Evolutionary conservation across 2,329 filamentous ascomycete species (phyloP).

Genomic region (Fusarium mexicanum): DNA sequence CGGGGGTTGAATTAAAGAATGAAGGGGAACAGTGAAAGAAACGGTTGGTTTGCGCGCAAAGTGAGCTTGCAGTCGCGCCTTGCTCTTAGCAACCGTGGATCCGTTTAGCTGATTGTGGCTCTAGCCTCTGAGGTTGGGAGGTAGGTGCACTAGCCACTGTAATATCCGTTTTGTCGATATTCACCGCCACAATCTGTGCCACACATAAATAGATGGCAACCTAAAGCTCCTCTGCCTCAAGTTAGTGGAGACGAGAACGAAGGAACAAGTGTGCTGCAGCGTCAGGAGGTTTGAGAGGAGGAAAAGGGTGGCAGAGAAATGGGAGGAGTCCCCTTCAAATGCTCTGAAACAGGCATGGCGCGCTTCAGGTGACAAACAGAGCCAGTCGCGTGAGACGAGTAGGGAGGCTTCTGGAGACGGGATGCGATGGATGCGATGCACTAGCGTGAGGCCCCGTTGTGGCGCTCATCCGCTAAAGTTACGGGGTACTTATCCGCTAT

Average conservation of each 20-base stretch:
- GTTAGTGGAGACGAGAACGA: conserved; percentile 17
- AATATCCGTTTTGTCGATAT: neutral
- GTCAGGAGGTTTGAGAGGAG: conserved; percentile 20
- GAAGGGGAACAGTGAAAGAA: neutral
- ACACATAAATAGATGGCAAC: neutral
- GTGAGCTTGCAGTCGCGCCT: conserved; percentile 17
- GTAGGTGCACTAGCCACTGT: conserved; percentile 3
- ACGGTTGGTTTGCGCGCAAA: conserved; percentile 20
- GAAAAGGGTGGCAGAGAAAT: neutral
- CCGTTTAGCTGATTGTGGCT: conserved; percentile 12
- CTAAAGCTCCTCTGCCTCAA: conserved; percentile 7
- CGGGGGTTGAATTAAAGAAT: neutral
- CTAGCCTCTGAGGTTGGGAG: conserved; percentile 12
- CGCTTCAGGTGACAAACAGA: conserved; percentile 39
- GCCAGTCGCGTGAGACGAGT: conserved; percentile 25
- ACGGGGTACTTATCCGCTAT: conserved; percentile 41
- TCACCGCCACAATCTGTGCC: neutral
- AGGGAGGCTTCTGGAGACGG: conserved; percentile 19
- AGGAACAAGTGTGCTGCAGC: conserved; percentile 19
- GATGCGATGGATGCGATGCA: conserved; percentile 7
- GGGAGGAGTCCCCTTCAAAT: conserved; percentile 7
- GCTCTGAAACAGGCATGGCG: conserved; percentile 35
- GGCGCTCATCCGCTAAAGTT: conserved; percentile 32
- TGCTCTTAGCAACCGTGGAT: neutral
- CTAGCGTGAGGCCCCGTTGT: conserved; percentile 24